A percentile compares a stretch with the other conserved stretches of the same genome.
phyloP scores from a whole-genome alignment of 176 grass and related monocot genomes.

The Calamus simplicifolius region DNA sequence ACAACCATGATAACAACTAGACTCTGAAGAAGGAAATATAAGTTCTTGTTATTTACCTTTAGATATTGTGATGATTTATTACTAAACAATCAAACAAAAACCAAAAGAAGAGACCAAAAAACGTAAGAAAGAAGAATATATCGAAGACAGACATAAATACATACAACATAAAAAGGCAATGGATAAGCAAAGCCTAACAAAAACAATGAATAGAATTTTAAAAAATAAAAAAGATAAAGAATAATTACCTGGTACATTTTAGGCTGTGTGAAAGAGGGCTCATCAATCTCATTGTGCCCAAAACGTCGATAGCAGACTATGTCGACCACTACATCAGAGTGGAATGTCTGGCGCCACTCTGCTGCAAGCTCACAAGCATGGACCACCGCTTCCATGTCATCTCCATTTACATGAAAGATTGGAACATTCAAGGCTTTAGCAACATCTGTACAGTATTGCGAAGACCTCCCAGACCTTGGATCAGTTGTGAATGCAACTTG shows the following conservation, averaged over 20 bases:
- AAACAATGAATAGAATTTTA: too few relatives aligned
- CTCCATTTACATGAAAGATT: slow-evolving; percentile 91
- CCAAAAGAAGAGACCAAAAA: not conserved
- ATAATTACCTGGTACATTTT: slow-evolving; percentile 88
- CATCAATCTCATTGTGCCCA: slow-evolving; percentile 95
- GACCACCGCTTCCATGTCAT: slow-evolving; percentile 91
- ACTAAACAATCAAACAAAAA: too few relatives aligned
- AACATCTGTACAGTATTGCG: slow-evolving; percentile 46
- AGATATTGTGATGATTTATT: too few relatives aligned
- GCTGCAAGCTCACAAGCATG: slow-evolving; percentile 80
- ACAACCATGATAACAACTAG: too few relatives aligned
- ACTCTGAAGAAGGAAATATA: too few relatives aligned
- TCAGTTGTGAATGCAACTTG: slow-evolving; percentile 53
- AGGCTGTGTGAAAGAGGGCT: slow-evolving; percentile 96
- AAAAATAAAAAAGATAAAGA: slow-evolving; percentile 5
- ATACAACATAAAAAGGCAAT: too few relatives aligned
- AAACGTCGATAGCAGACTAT: slow-evolving; percentile 86
- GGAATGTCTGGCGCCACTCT: slow-evolving; percentile 90
- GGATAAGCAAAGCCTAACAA: too few relatives aligned
- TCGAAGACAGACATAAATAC: not conserved
- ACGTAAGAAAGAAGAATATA: not conserved
- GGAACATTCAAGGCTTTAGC: slow-evolving; percentile 61
- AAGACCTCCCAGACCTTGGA: slow-evolving; percentile 36
- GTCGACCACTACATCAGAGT: slow-evolving; percentile 88
- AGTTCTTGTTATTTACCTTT: too few relatives aligned